Conservation (phyloP, 2,329 filamentous ascomycete species). For the Cadophora gregata region DNA sequence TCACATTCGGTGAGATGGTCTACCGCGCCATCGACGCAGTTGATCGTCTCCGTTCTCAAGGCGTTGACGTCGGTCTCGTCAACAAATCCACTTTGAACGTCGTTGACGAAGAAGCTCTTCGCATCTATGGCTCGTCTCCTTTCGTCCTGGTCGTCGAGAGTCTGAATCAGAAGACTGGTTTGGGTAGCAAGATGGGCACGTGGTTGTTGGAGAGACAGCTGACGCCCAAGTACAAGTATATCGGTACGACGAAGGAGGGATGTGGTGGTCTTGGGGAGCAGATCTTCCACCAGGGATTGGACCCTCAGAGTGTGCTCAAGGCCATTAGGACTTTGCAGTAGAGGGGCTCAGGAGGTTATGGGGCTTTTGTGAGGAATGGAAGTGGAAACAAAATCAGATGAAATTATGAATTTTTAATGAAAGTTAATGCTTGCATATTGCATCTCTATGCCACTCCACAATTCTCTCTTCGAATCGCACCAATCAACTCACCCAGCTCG, state of each 20-base stretch:
- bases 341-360: not conserved
- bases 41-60: slow-evolving; percentile 46
- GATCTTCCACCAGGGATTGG: slow-evolving; percentile 47
- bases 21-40: slow-evolving; percentile 49
- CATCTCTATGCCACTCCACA: too few relatives aligned
- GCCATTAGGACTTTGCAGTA: slow-evolving; percentile 40
- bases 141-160: slow-evolving; percentile 49
- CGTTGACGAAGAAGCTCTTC: slow-evolving; percentile 48
- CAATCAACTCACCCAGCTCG: not conserved
- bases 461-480: not conserved
- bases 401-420: slow-evolving; percentile 3
- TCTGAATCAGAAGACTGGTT: slow-evolving; percentile 48
- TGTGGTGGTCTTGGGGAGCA: slow-evolving; percentile 48
- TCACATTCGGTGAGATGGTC: slow-evolving; percentile 49
- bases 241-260: slow-evolving; percentile 48
- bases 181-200: slow-evolving; percentile 47
- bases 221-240: slow-evolving; percentile 46
- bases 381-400: not conserved
- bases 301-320: slow-evolving; percentile 45
- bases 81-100: slow-evolving; percentile 49
- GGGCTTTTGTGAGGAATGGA: not conserved
- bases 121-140: slow-evolving; percentile 45
- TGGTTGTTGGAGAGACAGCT: slow-evolving; percentile 47
- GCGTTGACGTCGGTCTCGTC: slow-evolving; percentile 47
- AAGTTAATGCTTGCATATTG: slow-evolving; percentile 6